Conservation (phyloP, 129 eudicot species). For the Flaveria robusta region DNA sequence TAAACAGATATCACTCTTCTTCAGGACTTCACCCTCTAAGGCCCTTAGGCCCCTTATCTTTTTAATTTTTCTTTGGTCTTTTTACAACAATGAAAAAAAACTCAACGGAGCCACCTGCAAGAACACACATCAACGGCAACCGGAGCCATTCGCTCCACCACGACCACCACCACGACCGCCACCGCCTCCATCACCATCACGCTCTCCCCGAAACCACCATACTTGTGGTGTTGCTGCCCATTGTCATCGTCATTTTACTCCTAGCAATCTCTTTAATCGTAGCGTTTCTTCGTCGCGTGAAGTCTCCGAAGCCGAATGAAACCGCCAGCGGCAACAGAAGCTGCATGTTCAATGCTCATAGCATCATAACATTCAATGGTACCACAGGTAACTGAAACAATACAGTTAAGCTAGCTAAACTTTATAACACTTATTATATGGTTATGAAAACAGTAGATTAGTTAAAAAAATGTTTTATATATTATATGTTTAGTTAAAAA, state of each 20-base stretch:
- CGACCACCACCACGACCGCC: conserved; percentile 28
- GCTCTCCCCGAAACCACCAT: conserved; percentile 48
- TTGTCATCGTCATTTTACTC: conserved; percentile 53
- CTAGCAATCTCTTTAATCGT: conserved; percentile 51
- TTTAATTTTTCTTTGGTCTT: conserved; percentile 10
- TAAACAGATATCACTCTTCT: conserved; percentile 4
- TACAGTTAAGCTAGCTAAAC: neutral
- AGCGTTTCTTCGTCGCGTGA: conserved; percentile 60
- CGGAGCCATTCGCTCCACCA: conserved; percentile 25
- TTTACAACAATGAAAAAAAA: conserved; percentile 16
- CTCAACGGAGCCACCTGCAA: conserved; percentile 23
- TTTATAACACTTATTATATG: neutral
- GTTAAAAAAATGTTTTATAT: no score
- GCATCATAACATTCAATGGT: conserved; percentile 50
- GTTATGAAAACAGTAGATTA: neutral
- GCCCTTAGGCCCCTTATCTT: neutral
- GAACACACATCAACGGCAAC: conserved; percentile 22
- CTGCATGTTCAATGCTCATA: conserved; percentile 69
- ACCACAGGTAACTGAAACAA: conserved; percentile 52
- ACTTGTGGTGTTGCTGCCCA: conserved; percentile 55
- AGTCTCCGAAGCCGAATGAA: conserved; percentile 36
- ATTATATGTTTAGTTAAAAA: no score
- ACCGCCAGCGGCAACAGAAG: conserved; percentile 26
- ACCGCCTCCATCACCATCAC: conserved; percentile 29
- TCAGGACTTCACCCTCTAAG: neutral